Conservation (phyloP, 148 eudicot species). For the Hydrangea macrophylla region DNA sequence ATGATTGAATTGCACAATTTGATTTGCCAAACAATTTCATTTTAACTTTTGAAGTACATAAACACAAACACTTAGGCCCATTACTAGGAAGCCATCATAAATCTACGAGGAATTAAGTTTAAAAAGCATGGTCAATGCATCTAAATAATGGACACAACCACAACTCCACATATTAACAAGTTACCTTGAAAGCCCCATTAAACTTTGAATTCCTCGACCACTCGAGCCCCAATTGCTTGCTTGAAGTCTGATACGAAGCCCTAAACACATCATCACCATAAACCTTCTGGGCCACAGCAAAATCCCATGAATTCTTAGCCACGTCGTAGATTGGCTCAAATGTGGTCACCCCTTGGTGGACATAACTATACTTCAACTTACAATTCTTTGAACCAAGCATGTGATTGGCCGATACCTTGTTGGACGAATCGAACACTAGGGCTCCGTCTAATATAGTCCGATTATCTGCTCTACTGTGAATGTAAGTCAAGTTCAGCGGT, state of each 20-base stretch:
- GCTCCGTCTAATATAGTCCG: slow-evolving; percentile 69
- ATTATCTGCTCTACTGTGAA: slow-evolving; percentile 53
- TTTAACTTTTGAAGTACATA: no score
- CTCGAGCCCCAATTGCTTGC: slow-evolving; percentile 62
- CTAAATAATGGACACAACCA: not conserved
- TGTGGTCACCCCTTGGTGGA: slow-evolving; percentile 56
- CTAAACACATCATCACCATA: slow-evolving; percentile 59
- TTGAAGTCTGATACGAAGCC: slow-evolving; percentile 77
- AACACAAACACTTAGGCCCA: no score
- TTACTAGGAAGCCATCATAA: no score
- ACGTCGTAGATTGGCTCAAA: slow-evolving; percentile 78
- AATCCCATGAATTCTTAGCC: slow-evolving; percentile 80
- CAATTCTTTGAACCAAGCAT: slow-evolving; percentile 62
- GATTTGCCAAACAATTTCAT: no score
- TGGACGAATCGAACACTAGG: slow-evolving; percentile 63
- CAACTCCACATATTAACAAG: no score
- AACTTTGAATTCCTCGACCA: slow-evolving; percentile 68
- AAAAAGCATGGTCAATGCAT: not conserved
- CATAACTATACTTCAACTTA: slow-evolving; percentile 67
- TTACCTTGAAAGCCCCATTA: slow-evolving; percentile 71
- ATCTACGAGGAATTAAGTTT: not conserved
- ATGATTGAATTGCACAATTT: no score
- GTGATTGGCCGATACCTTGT: slow-evolving; percentile 73
- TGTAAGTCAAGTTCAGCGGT: slow-evolving; percentile 74
- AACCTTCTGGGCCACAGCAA: slow-evolving; percentile 61